phyloP scores from a whole-genome alignment of 1,284 basidiomycete species.

The Schizopora paradoxa region DNA sequence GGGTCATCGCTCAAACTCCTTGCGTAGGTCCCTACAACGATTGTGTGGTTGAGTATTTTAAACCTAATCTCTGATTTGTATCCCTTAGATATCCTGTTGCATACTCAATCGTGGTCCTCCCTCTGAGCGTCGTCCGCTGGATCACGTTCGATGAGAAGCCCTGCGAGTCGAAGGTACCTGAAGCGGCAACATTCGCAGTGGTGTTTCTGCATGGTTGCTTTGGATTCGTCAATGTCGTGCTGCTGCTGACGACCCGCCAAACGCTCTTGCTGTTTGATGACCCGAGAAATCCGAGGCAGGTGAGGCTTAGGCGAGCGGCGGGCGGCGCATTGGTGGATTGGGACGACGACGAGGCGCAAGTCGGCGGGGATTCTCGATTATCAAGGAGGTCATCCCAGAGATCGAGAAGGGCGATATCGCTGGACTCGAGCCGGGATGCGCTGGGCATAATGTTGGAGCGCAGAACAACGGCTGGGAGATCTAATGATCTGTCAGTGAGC shows the following conservation, averaged over 20 bases:
- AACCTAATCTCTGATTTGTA: conserved; percentile 7
- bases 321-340: too few relatives aligned
- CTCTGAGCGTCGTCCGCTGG: conserved; percentile 29
- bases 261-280: conserved; percentile 10
- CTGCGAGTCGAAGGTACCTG: conserved; percentile 25
- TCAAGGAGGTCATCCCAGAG: too few relatives aligned
- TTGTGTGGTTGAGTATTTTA: neutral
- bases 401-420: too few relatives aligned
- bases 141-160: conserved; percentile 18
- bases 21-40: conserved; percentile 8
- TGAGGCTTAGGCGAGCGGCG: too few relatives aligned
- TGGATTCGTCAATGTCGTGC: conserved; percentile 9
- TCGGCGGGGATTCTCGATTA: too few relatives aligned
- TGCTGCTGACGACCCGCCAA: conserved; percentile 10
- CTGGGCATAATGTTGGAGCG: too few relatives aligned
- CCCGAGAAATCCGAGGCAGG: neutral
- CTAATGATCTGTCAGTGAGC: too few relatives aligned
- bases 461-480: too few relatives aligned
- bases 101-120: conserved; percentile 26
- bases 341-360: too few relatives aligned
- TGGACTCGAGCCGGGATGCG: too few relatives aligned
- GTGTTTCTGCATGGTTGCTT: conserved; percentile 26
- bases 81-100: conserved; percentile 26
- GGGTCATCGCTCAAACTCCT: conserved; percentile 6
- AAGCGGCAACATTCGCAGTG: conserved; percentile 30